Evolutionary conservation across 495 filamentous ascomycete genomes (phyloP).

Genomic region (Penicillium riverlandense): DNA sequence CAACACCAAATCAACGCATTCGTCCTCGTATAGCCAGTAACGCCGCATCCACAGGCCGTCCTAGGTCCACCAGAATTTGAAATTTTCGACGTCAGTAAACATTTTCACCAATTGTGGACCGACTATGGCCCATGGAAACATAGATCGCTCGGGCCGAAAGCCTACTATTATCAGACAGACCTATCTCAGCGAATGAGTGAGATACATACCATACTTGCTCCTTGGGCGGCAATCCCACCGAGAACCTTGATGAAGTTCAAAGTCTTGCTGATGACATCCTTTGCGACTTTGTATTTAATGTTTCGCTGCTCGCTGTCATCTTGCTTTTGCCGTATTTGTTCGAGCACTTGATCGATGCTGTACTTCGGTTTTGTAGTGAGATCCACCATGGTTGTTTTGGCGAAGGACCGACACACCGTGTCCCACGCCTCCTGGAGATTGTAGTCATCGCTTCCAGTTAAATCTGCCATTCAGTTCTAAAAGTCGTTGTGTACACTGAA

Average conservation of each 20-base stretch:
- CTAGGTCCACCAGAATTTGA: conserved; percentile 8
- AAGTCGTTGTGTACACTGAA: too few relatives aligned
- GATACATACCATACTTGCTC: conserved; percentile 12
- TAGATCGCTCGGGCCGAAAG: conserved; percentile 13
- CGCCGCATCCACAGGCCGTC: neutral
- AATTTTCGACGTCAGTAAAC: conserved; percentile 3
- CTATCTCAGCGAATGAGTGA: neutral
- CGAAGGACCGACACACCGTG: conserved; percentile 9
- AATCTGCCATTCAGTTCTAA: too few relatives aligned
- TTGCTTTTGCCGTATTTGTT: conserved; percentile 13
- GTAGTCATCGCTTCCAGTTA: conserved; percentile 2
- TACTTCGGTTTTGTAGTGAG: conserved; percentile 7
- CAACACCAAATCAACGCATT: neutral
- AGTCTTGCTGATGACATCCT: conserved; percentile 13
- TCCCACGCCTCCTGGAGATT: conserved; percentile 17
- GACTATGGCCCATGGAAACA: conserved; percentile 15
- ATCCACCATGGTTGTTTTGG: conserved; percentile 12
- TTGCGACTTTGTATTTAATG: conserved; percentile 10
- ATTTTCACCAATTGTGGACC: conserved; percentile 7
- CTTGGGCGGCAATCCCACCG: conserved; percentile 14
- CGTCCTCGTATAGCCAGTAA: conserved; percentile 6
- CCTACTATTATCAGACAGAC: conserved; percentile 2
- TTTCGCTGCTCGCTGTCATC: conserved; percentile 11
- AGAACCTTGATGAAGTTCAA: conserved; percentile 9
- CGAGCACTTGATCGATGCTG: conserved; percentile 11